phyloP scores from a whole-genome alignment of 208 protist species.

The Leptomonas pyrrhocoris region DNA sequence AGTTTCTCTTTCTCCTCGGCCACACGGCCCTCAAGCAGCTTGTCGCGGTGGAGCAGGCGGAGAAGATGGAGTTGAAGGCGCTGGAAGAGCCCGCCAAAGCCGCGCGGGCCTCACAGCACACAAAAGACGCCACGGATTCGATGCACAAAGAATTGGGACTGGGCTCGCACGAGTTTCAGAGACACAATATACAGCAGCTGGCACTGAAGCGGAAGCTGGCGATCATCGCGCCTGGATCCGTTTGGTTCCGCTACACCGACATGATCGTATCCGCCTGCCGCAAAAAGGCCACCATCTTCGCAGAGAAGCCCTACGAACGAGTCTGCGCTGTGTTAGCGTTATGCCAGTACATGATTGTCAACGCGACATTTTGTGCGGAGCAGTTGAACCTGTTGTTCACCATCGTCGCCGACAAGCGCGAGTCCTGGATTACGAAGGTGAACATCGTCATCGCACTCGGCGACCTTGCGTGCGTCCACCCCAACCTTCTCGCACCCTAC shows the following conservation, averaged over 20 bases:
- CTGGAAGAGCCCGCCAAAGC: constrained; percentile 51
- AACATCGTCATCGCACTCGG: constrained; percentile 89
- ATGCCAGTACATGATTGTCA: constrained; percentile 88
- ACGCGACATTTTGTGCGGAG: constrained; percentile 68
- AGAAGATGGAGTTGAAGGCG: constrained; percentile 77
- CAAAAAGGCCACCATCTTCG: constrained; percentile 44
- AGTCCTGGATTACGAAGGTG: constrained; percentile 89
- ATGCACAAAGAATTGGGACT: constrained; percentile 91
- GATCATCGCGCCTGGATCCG: constrained; percentile 75
- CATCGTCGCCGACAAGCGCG: constrained; percentile 70
- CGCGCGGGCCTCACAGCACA: constrained; percentile 9
- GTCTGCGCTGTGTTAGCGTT: constrained; percentile 84
- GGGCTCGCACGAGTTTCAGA: constrained; percentile 74
- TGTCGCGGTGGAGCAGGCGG: constrained; percentile 77
- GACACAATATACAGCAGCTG: constrained; percentile 86
- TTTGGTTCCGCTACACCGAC: constrained; percentile 66
- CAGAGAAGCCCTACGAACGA: constrained; percentile 55
- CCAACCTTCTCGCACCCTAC: constrained; percentile 84
- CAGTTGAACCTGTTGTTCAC: constrained; percentile 83
- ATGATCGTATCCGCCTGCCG: constrained; percentile 62
- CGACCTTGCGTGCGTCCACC: constrained; percentile 89
- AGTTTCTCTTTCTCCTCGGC: constrained; percentile 79
- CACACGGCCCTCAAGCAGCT: constrained; percentile 87
- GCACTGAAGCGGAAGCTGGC: constrained; percentile 64
- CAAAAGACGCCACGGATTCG: constrained; percentile 45